phyloP scores from a whole-genome alignment of 345 rosid genomes.

The Excoecaria cochinchinensis region DNA sequence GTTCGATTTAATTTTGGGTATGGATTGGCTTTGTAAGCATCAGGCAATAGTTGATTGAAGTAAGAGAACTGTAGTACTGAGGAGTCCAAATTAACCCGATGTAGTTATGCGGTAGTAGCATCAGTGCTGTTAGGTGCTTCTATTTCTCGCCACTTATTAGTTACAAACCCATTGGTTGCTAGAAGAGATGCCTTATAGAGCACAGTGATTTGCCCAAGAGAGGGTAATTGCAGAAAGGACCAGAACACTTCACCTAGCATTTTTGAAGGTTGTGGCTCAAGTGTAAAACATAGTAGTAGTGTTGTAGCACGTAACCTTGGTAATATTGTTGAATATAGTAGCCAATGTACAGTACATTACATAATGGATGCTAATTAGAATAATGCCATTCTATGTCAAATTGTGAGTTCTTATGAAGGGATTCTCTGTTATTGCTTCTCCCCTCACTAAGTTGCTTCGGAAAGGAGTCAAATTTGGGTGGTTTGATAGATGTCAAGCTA shows the following conservation, averaged over 20 bases:
- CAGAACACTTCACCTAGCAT: slow-evolving; percentile 89
- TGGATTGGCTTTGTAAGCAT: too few relatives aligned
- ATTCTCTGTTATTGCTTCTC: too few relatives aligned
- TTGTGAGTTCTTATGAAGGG: slow-evolving; percentile 78
- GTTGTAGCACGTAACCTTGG: slow-evolving; percentile 73
- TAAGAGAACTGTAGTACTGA: too few relatives aligned
- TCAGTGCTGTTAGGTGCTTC: slow-evolving; percentile 92
- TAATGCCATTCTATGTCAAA: slow-evolving; percentile 49
- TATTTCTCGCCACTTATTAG: slow-evolving; percentile 87
- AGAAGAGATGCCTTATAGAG: slow-evolving; percentile 94
- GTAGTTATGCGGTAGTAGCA: too few relatives aligned
- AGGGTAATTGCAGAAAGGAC: slow-evolving; percentile 91
- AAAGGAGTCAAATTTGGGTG: too few relatives aligned
- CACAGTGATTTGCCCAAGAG: slow-evolving; percentile 94
- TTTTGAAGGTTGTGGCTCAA: slow-evolving; percentile 98
- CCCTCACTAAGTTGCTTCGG: too few relatives aligned
- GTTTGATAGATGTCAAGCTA: too few relatives aligned
- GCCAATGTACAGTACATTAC: slow-evolving; percentile 45
- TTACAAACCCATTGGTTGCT: slow-evolving; percentile 85
- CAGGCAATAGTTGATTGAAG: too few relatives aligned
- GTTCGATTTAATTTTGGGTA: too few relatives aligned
- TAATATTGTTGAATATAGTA: slow-evolving; percentile 56
- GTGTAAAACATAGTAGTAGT: slow-evolving; percentile 86
- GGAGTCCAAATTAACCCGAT: too few relatives aligned
- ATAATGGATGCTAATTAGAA: slow-evolving; percentile 55